Evolutionary conservation across 176 grass and related monocot genomes (phyloP).

Genomic region (Pontederia crassipes): DNA sequence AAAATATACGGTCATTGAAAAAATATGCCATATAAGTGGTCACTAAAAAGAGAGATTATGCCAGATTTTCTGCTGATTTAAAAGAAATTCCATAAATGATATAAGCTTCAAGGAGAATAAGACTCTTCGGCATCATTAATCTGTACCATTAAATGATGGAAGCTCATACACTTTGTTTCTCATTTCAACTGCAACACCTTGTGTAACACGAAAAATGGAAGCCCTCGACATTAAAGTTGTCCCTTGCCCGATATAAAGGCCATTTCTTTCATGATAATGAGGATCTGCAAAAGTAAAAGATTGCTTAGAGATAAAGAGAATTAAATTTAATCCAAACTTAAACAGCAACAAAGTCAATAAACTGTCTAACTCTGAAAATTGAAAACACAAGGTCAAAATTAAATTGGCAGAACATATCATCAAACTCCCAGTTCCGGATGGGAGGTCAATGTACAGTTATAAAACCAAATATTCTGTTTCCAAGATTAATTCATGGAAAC

Average conservation of each 20-base stretch:
- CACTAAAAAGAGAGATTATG: neutral
- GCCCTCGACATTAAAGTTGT: conserved; percentile 67
- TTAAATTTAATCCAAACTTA: neutral
- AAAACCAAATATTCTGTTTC: too few relatives aligned
- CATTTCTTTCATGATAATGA: conserved; percentile 69
- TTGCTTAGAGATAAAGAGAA: conserved; percentile 19
- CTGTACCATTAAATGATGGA: conserved; percentile 88
- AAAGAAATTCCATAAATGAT: neutral
- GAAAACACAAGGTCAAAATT: too few relatives aligned
- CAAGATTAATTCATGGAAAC: too few relatives aligned
- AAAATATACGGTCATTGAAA: conserved; percentile 24
- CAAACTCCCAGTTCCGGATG: too few relatives aligned
- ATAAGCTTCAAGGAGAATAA: neutral
- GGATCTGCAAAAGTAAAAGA: conserved; percentile 39
- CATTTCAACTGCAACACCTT: conserved; percentile 89
- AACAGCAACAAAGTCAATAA: too few relatives aligned
- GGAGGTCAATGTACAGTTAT: too few relatives aligned
- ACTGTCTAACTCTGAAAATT: too few relatives aligned
- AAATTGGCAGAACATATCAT: too few relatives aligned
- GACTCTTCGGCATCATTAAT: conserved; percentile 4
- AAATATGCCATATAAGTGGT: neutral
- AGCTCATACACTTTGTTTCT: conserved; percentile 68
- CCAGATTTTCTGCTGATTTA: neutral
- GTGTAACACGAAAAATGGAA: conserved; percentile 73
- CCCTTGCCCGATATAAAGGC: conserved; percentile 85